A percentile compares a stretch with the other conserved stretches of the same genome.
Conservation (phyloP, 1,139 yeast species). For the Debaryomyces sp. region DNA sequence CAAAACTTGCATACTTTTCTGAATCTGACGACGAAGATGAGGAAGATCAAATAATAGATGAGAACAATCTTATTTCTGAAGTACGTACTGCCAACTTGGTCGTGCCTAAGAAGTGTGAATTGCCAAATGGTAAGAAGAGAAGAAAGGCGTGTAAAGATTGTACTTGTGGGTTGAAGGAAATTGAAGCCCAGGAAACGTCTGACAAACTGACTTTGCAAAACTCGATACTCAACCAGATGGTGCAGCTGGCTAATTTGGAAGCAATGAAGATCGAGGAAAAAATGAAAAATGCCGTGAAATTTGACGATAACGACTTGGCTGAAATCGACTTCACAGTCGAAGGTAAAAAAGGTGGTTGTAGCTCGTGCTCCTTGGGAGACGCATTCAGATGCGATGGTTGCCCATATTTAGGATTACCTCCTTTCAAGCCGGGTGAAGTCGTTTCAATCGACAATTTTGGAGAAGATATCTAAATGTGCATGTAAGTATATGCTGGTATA, state of each 20-base stretch:
- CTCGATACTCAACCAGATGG: conserved; percentile 49
- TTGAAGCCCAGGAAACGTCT: conserved; percentile 59
- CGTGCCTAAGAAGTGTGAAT: conserved; percentile 52
- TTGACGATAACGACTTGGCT: conserved; percentile 66
- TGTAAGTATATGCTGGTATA: neutral
- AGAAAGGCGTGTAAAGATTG: conserved; percentile 96
- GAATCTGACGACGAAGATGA: conserved; percentile 45
- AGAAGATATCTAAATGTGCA: conserved; percentile 39
- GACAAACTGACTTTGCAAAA: conserved; percentile 52
- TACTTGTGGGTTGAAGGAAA: conserved; percentile 92
- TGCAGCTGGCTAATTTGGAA: conserved; percentile 54
- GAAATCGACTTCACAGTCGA: conserved; percentile 95
- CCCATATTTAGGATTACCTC: conserved; percentile 95
- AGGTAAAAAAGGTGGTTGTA: conserved; percentile 96
- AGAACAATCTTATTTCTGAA: conserved; percentile 42
- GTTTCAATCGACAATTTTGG: conserved; percentile 56
- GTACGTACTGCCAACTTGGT: conserved; percentile 36
- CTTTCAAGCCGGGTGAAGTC: conserved; percentile 94
- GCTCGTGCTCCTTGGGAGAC: conserved; percentile 95
- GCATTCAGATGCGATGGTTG: conserved; percentile 98
- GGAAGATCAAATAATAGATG: conserved; percentile 43
- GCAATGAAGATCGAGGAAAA: conserved; percentile 57
- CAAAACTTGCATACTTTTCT: conserved; percentile 56
- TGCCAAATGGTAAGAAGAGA: conserved; percentile 62
- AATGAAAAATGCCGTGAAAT: conserved; percentile 52